Evolutionary conservation across 2,329 filamentous ascomycete genomes (phyloP).

Genomic region (Fonsecaea multimorphosa): DNA sequence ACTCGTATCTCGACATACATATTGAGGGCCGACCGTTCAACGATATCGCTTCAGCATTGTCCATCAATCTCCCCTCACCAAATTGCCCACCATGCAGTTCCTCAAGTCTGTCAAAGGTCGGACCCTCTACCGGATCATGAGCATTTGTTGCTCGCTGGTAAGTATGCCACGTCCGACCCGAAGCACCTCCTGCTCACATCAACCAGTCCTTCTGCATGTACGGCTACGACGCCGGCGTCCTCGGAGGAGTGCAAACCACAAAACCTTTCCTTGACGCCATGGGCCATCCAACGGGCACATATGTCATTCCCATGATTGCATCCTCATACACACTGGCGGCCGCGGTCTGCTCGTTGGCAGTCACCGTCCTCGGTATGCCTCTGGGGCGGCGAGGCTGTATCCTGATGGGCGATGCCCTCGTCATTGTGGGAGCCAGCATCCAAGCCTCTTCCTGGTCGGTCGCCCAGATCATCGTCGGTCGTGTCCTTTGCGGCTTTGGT

Average conservation of each 20-base stretch:
- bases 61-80: not conserved
- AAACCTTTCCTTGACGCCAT: constrained; percentile 44
- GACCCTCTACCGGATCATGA: constrained; percentile 42
- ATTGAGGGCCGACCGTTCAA: not conserved
- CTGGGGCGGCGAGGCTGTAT: constrained; percentile 43
- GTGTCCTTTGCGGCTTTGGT: constrained; percentile 45
- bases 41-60: not conserved
- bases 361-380: constrained; percentile 39
- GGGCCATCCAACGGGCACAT: constrained; percentile 34
- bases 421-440: constrained; percentile 44
- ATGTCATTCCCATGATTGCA: constrained; percentile 42
- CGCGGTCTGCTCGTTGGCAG: constrained; percentile 41
- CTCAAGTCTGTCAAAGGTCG: constrained; percentile 38
- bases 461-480: constrained; percentile 40
- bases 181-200: not conserved
- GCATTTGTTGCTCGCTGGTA: constrained; percentile 40
- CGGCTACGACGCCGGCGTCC: constrained; percentile 47
- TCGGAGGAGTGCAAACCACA: constrained; percentile 44
- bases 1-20: constrained; percentile 13
- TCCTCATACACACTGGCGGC: constrained; percentile 39
- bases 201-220: constrained; percentile 44
- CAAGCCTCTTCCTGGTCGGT: constrained; percentile 41
- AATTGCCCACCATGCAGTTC: constrained; percentile 19
- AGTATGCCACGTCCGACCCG: not conserved
- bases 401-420: constrained; percentile 38